phyloP scores from a whole-genome alignment of 2,329 filamentous ascomycete genomes.

The Fusarium sublunatum region DNA sequence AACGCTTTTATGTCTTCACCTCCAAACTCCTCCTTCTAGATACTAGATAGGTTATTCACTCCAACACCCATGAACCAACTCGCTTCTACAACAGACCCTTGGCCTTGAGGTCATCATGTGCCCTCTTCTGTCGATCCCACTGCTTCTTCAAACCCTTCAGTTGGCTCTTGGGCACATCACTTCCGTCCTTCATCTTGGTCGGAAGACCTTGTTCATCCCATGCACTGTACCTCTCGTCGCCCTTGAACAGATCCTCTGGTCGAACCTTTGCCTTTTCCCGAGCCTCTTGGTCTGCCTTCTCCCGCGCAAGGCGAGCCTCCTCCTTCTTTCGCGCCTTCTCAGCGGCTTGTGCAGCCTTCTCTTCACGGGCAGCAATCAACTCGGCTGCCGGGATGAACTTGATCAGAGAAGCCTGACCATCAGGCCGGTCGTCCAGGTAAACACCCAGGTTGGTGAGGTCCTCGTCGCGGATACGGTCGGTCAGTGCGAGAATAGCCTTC shows the following conservation, averaged over 20 bases:
- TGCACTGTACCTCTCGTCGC: conserved; percentile 70
- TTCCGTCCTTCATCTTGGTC: conserved; percentile 78
- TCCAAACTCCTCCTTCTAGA: conserved; percentile 26
- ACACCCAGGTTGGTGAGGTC: conserved; percentile 85
- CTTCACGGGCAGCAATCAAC: conserved; percentile 67
- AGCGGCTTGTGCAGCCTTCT: conserved; percentile 69
- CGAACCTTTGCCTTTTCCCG: conserved; percentile 67
- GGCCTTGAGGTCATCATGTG: conserved; percentile 70
- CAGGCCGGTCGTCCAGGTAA: conserved; percentile 86
- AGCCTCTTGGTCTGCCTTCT: conserved; percentile 65
- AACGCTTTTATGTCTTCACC: conserved; percentile 28
- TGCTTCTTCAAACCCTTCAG: conserved; percentile 87
- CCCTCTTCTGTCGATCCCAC: conserved; percentile 91
- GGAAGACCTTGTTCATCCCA: conserved; percentile 90
- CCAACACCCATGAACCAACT: conserved; percentile 1
- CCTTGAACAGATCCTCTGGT: conserved; percentile 67
- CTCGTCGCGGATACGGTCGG: conserved; percentile 82
- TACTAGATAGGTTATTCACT: conserved; percentile 19
- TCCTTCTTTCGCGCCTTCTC: conserved; percentile 69
- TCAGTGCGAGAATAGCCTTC: conserved; percentile 79
- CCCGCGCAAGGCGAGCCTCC: conserved; percentile 62
- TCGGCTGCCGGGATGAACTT: conserved; percentile 70
- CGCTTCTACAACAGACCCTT: conserved; percentile 47
- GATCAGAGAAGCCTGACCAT: conserved; percentile 76
- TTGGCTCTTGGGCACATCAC: conserved; percentile 82